phyloP scores from a whole-genome alignment of 1,139 yeast genomes.

The Diutina scorzettiae region DNA sequence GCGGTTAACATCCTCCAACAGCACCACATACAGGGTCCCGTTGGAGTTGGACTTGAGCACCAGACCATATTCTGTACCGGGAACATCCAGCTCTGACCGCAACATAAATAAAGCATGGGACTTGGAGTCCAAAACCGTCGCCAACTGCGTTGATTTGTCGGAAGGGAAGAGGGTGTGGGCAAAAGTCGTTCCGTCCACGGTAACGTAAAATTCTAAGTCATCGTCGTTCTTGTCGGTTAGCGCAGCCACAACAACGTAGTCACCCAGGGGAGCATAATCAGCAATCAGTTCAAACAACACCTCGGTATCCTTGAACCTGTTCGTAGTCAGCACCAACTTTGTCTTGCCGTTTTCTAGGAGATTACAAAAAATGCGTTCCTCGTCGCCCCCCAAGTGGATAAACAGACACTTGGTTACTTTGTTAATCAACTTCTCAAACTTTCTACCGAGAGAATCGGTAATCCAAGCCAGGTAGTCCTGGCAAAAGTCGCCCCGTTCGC shows the following conservation, averaged over 20 bases:
- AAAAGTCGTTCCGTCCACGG: conserved; percentile 70
- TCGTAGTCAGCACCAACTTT: conserved; percentile 13
- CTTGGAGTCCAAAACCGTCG: conserved; percentile 69
- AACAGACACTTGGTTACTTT: conserved; percentile 55
- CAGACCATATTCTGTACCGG: conserved; percentile 58
- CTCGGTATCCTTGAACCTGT: conserved; percentile 33
- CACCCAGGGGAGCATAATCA: conserved; percentile 57
- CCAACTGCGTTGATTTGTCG: conserved; percentile 61
- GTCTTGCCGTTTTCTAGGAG: conserved; percentile 18
- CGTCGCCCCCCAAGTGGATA: conserved; percentile 34
- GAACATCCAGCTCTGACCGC: conserved; percentile 50
- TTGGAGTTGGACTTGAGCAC: conserved; percentile 88
- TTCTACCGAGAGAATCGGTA: conserved; percentile 52
- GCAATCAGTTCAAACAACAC: conserved; percentile 39
- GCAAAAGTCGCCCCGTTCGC: conserved; percentile 18
- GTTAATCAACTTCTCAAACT: conserved; percentile 41
- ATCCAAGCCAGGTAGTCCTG: conserved; percentile 32
- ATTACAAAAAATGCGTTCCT: conserved; percentile 55
- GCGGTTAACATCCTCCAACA: conserved; percentile 69
- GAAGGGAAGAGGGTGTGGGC: conserved; percentile 76
- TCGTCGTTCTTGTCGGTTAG: conserved; percentile 16
- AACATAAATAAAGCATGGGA: conserved; percentile 74
- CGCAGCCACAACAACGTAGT: conserved; percentile 60
- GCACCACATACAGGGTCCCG: conserved; percentile 79
- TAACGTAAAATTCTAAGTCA: conserved; percentile 28